Conservation (phyloP, 352 stramenopile species). For the Phytophthora hibernalis region DNA sequence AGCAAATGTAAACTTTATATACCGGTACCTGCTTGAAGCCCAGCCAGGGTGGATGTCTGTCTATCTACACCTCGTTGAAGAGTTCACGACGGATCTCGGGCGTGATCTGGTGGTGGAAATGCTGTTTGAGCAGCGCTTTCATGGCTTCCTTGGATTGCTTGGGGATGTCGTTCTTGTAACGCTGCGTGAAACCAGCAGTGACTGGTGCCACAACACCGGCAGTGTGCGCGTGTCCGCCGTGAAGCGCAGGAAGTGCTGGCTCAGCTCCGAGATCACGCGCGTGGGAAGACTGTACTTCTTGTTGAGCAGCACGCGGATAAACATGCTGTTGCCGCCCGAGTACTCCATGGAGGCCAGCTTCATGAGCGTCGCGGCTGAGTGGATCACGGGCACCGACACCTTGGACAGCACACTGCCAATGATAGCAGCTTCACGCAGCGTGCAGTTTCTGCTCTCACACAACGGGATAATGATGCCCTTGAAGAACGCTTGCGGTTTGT, state of each 20-base stretch:
- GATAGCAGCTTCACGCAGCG: constrained; percentile 97
- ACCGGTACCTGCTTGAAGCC: not conserved
- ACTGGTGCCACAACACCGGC: constrained; percentile 99
- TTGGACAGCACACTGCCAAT: constrained; percentile 97
- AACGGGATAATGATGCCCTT: constrained; percentile 99
- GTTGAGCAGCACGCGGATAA: constrained; percentile 98
- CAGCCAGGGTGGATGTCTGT: not conserved
- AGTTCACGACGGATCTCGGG: constrained; percentile 98
- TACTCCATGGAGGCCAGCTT: constrained; percentile 98
- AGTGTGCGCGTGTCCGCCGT: constrained; percentile 86
- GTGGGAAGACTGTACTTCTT: constrained; percentile 99
- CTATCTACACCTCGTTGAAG: constrained; percentile 70
- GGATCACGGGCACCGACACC: constrained; percentile 98
- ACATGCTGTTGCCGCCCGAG: constrained; percentile 97
- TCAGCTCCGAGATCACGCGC: constrained; percentile 96
- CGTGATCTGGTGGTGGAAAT: constrained; percentile 98
- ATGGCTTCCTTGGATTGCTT: constrained; percentile 95
- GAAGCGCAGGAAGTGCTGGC: constrained; percentile 97
- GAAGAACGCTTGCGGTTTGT: constrained; percentile 99
- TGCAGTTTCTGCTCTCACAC: constrained; percentile 95
- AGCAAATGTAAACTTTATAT: constrained; percentile 41
- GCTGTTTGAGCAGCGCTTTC: constrained; percentile 91
- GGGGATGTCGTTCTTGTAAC: constrained; percentile 98
- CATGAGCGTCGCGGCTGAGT: constrained; percentile 99
- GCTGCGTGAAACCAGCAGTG: constrained; percentile 97